Evolutionary conservation across 2,329 filamentous ascomycete genomes (phyloP), one percentile per base, ranked within the genome.

Genomic region (Epicoccum nigrum): DNA sequence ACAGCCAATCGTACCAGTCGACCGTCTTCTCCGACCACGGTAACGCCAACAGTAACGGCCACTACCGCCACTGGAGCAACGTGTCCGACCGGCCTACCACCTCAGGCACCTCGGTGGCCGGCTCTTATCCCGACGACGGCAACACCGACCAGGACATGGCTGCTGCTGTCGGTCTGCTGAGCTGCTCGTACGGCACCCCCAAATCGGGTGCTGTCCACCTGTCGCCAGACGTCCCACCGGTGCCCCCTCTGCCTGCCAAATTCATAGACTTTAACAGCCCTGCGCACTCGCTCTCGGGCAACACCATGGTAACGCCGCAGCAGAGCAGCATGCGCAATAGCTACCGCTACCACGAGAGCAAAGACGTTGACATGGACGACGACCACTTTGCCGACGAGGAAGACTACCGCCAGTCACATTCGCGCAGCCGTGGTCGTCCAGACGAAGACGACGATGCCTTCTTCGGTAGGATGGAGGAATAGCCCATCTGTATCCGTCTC

Each of bases 381-480:
- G 85, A 86, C 51, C 86, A 82, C 72, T 79, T 82, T 58, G 79
- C 80, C 63, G 85, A 85, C 58, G 86, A 90, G 46, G 86, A 89
- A 55, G 86, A 89, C 55, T 85, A 86, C 65, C 79, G 76, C 44
- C 67, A 68, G 39, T 63, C 69, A 58, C 63, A 70, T 47, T 68
- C 68, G 38, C 68, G 65, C 55, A 69, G 68, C 52, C 82, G 84
- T 47, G 83, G 83, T 42, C 69, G 88, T 56, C 88, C 86, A 72
- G 90, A 95, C 64, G 92, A 96, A 64, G 92, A 96, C 57, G 93
- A 97, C 61, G 92, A 97, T 60, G 92, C 92, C 69, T 89, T 97
- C 65, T 99, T 99, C 79, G 92, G 92, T 50, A 85, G 86, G 62
- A 97, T 97, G 93, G 94, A 99, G 76, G 91, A 96, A 56, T 46